These are phyloP conservation scores for Rhipidocladum racemiflorum DNA, from an alignment of 176 grass and related monocot genomes.

Conservation along the genomic window DNA sequence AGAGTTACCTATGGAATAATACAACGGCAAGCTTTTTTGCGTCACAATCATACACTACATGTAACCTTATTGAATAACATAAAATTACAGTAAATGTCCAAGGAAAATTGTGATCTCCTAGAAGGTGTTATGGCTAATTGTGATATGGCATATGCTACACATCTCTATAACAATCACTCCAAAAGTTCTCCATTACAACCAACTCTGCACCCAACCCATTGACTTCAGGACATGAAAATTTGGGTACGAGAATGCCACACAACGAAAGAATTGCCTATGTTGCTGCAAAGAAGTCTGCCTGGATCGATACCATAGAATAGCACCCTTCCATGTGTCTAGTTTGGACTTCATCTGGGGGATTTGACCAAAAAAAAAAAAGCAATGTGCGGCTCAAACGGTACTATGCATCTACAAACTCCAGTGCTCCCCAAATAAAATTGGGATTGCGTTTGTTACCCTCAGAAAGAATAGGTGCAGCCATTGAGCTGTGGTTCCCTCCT, in stretches of 20 bases:
- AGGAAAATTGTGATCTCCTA: slow-evolving; percentile 31
- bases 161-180: slow-evolving; percentile 42
- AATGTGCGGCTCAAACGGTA: background rate
- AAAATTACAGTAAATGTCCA: slow-evolving; percentile 30
- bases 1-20: background rate
- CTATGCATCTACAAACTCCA: background rate
- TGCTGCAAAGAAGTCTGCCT: background rate
- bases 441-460: background rate
- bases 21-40: background rate
- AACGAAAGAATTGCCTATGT: slow-evolving; percentile 32
- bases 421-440: background rate
- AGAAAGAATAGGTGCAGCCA: slow-evolving; percentile 1
- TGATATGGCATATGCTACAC: slow-evolving; percentile 43
- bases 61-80: slow-evolving; percentile 17
- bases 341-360: background rate
- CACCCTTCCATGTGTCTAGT: background rate
- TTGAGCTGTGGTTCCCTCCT: slow-evolving; percentile 1
- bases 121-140: slow-evolving; percentile 20
- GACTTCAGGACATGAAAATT: background rate
- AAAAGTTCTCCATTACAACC: slow-evolving; percentile 29
- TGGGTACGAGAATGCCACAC: slow-evolving; percentile 8
- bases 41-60: slow-evolving; percentile 32
- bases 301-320: background rate
- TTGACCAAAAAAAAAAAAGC: slow-evolving; percentile 10
- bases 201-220: slow-evolving; percentile 14